Percentiles rank a stretch among this genome's conserved stretches.
phyloP scores from a whole-genome alignment of 2,329 filamentous ascomycete genomes.

The Tolypocladium album region DNA sequence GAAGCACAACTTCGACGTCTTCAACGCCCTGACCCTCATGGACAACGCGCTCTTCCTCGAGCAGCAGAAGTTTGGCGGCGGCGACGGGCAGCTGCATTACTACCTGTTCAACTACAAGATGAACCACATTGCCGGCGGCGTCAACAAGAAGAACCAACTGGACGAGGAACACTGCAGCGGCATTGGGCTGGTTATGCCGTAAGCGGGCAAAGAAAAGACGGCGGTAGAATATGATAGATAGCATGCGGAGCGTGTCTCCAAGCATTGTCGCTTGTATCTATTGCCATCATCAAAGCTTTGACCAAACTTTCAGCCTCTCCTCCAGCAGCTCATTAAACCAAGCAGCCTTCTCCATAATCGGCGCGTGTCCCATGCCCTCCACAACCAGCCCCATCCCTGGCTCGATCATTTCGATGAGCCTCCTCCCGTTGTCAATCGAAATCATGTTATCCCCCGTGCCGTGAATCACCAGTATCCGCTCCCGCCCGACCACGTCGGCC shows the following conservation, averaged over 20 bases:
- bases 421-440: conserved; percentile 54
- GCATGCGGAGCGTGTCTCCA: neutral
- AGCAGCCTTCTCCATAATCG: conserved; percentile 57
- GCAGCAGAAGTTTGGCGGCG: conserved; percentile 87
- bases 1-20: conserved; percentile 78
- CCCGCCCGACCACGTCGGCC: conserved; percentile 57
- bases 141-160: conserved; percentile 67
- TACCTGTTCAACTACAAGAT: conserved; percentile 97
- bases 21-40: conserved; percentile 88
- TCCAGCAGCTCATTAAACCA: conserved; percentile 60
- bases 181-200: conserved; percentile 75
- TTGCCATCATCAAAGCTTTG: conserved; percentile 25
- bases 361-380: conserved; percentile 66
- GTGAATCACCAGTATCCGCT: conserved; percentile 68
- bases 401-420: conserved; percentile 53
- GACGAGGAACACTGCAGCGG: conserved; percentile 74
- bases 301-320: conserved; percentile 41
- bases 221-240: neutral
- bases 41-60: conserved; percentile 92
- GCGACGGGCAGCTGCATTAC: conserved; percentile 91
- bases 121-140: conserved; percentile 72
- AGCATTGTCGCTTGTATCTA: conserved; percentile 2
- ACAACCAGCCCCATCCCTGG: conserved; percentile 52
- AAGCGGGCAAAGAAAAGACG: conserved; percentile 2
- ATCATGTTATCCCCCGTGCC: conserved; percentile 74